Base-by-base conservation (phyloP, 805 yeast genomes). In the Saturnispora hagleri region DNA sequence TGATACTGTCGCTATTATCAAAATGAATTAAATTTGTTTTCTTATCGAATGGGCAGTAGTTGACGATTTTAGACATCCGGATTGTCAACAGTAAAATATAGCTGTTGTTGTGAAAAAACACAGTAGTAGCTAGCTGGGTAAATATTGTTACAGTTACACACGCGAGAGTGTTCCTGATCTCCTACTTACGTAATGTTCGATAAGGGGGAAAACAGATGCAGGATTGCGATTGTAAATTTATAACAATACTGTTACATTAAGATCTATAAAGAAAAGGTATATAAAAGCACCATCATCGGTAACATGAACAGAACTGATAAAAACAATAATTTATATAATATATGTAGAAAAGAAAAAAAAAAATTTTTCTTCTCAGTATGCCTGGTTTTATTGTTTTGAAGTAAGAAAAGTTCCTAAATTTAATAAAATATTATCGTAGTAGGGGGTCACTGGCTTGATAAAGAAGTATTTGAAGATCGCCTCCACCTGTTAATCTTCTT, bases 401-500 rank as follows among this genome's bases (percentile, higher is more conserved):
- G 34, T 31, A 12, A 13, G 34, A 35, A 15, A 34, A 22, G 34
- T 20, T 36, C 5, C 27, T 13, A 13, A 22, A 22, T 12, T 18
- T 18, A 13, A 15, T 6, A 31, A 28, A 38, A n/a, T 31, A 31
- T 31, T 31, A 31, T 31, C 34, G 15, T 31, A 13, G 15, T 17
- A 15, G 17, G 18, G 4, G 4, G 15, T 18, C 13, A 26, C 20
- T 28, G 9, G n/a, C 27, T 28, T 18, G 31, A 36, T 27, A 50
- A 38, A 5, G 63, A 58, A 34, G 62, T 50, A 52, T 56, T 60
- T 2, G 70, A 64, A 13, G 62, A 53, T 33, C 69, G 54, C 53
- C 66, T 61, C 68, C 68, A 53, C 36, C 44, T 62, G 43, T 58
- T 62, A n/a, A 65, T 55, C 46, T 62, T 65, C 38, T 57, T 62